A percentile compares a stretch with the other conserved stretches of the same genome.
phyloP scores from a whole-genome alignment of 2,329 filamentous ascomycete species.

The Fusarium miscanthi region DNA sequence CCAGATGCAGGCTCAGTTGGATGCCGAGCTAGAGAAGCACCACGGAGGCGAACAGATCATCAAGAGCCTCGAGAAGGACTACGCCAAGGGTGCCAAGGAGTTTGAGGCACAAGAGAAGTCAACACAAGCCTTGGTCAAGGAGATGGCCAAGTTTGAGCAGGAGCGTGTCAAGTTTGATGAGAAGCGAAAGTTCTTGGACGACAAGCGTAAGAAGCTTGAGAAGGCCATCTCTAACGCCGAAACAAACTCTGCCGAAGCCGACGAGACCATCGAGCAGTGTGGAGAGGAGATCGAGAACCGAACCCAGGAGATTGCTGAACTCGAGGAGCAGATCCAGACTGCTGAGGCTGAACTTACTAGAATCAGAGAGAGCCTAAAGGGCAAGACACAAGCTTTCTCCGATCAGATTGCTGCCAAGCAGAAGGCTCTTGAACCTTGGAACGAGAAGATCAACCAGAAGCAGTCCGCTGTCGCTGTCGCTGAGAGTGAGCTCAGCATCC shows the following conservation, averaged over 20 bases:
- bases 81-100: constrained; percentile 84
- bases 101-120: constrained; percentile 86
- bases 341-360: constrained; percentile 85
- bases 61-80: constrained; percentile 86
- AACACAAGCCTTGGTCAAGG: constrained; percentile 81
- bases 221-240: constrained; percentile 85
- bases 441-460: constrained; percentile 95
- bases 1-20: constrained; percentile 89
- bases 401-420: constrained; percentile 93
- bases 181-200: constrained; percentile 91
- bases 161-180: constrained; percentile 98
- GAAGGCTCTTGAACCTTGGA: constrained; percentile 95
- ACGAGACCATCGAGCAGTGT: constrained; percentile 82
- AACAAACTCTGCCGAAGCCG: constrained; percentile 77
- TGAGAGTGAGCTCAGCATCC: constrained; percentile 91
- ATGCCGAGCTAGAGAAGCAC: constrained; percentile 90
- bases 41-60: constrained; percentile 90
- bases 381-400: constrained; percentile 94
- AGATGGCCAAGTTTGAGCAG: constrained; percentile 93
- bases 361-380: constrained; percentile 90
- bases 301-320: constrained; percentile 75
- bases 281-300: constrained; percentile 81
- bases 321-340: constrained; percentile 79
- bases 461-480: constrained; percentile 94
- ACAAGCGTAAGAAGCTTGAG: constrained; percentile 94